phyloP scores from a whole-genome alignment of 495 filamentous ascomycete species.

The Geoglossum glabrum region DNA sequence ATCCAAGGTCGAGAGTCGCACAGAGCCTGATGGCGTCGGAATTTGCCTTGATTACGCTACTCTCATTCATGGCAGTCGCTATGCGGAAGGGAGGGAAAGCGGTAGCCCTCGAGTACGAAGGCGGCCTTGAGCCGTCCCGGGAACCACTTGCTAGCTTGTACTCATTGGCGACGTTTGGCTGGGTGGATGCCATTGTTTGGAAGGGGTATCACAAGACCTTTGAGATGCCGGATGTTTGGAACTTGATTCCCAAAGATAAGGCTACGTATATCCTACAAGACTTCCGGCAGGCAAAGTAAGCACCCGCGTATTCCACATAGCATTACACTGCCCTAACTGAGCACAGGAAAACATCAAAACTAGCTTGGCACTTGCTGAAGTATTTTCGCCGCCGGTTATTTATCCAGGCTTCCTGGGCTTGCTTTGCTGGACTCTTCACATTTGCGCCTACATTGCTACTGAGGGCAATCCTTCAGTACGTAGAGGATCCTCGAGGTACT shows the following conservation, averaged over 20 bases:
- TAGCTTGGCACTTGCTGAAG: slow-evolving; percentile 62
- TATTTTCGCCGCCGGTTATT: slow-evolving; percentile 66
- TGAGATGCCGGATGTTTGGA: slow-evolving; percentile 77
- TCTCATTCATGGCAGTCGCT: slow-evolving; percentile 53
- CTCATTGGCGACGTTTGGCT: slow-evolving; percentile 71
- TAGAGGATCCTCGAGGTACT: slow-evolving; percentile 59
- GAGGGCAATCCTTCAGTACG: slow-evolving; percentile 77
- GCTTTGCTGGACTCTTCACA: slow-evolving; percentile 56
- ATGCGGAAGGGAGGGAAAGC: slow-evolving; percentile 85
- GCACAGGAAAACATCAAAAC: slow-evolving; percentile 52
- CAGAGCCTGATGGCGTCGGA: slow-evolving; percentile 42
- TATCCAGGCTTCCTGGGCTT: slow-evolving; percentile 61
- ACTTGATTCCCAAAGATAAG: slow-evolving; percentile 71
- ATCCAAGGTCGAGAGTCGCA: slow-evolving; percentile 42
- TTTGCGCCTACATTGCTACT: slow-evolving; percentile 85
- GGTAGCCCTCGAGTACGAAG: slow-evolving; percentile 70
- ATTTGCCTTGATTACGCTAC: slow-evolving; percentile 51
- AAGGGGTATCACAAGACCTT: slow-evolving; percentile 77
- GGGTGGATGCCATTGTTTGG: slow-evolving; percentile 79
- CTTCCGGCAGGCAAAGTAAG: slow-evolving; percentile 40
- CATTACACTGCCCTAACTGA: background rate
- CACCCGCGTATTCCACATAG: background rate
- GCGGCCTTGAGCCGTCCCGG: slow-evolving; percentile 60
- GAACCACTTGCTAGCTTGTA: slow-evolving; percentile 76
- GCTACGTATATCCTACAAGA: slow-evolving; percentile 55